phyloP scores from a whole-genome alignment of 202 grass and related monocot genomes.

The Tripidium arundinaceum region DNA sequence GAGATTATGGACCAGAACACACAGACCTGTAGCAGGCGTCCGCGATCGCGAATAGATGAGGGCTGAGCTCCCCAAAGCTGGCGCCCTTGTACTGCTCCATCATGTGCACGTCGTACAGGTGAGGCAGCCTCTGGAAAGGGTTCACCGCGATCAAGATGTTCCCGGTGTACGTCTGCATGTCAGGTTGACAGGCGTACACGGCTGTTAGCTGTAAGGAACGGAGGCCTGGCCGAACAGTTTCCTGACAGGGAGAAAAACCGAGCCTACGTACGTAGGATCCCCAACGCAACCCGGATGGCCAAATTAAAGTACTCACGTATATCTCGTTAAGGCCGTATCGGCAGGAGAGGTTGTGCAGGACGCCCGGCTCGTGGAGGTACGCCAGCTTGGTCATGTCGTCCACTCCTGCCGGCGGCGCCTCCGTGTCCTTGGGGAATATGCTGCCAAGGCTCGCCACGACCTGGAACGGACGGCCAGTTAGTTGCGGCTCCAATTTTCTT shows the following conservation, averaged over 20 bases:
- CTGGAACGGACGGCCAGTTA: conserved; percentile 25
- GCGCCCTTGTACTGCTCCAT: conserved; percentile 98
- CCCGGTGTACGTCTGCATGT: conserved; percentile 95
- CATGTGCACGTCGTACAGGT: conserved; percentile 87
- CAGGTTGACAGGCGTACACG: neutral
- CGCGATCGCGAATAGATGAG: conserved; percentile 81
- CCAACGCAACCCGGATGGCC: neutral
- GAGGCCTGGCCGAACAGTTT: neutral
- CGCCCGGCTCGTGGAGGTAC: conserved; percentile 94
- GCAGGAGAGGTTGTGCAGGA: conserved; percentile 64
- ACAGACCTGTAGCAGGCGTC: conserved; percentile 83
- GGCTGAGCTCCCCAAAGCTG: conserved; percentile 84
- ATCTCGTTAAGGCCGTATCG: conserved; percentile 83
- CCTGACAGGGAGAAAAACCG: neutral
- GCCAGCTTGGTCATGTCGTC: conserved; percentile 99
- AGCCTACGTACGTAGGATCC: neutral
- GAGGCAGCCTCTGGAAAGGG: conserved; percentile 83
- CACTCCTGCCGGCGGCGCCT: conserved; percentile 72
- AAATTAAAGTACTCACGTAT: conserved; percentile 50
- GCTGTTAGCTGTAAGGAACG: neutral
- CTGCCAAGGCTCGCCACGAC: conserved; percentile 56
- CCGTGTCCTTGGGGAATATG: conserved; percentile 86
- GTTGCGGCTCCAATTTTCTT: neutral
- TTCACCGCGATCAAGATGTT: conserved; percentile 98
- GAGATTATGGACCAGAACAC: neutral